A percentile compares a stretch with the other conserved stretches of the same genome.
Conservation (phyloP, 2,329 filamentous ascomycete species). For the Sporothrix schenckii region DNA sequence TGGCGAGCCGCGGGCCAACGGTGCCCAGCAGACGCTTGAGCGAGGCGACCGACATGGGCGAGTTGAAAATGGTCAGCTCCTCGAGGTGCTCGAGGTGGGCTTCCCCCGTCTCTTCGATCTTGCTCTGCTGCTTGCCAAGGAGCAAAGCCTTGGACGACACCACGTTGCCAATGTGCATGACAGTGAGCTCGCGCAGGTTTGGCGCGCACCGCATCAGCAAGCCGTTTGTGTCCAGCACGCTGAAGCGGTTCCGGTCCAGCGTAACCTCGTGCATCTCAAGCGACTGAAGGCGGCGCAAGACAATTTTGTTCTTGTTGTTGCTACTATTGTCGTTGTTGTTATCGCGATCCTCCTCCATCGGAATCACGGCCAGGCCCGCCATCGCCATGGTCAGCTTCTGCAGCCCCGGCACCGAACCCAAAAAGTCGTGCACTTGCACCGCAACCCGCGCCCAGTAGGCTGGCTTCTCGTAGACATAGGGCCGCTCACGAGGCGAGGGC, state of each 20-base stretch:
- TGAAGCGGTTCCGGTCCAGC: background rate
- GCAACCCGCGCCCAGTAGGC: background rate
- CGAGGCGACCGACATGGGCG: background rate
- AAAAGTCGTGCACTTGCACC: background rate
- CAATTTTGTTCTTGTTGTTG: background rate
- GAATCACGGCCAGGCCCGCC: background rate
- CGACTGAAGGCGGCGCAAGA: background rate
- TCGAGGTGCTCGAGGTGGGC: background rate
- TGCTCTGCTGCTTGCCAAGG: no score
- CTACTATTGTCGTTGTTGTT: no score
- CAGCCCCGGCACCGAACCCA: background rate
- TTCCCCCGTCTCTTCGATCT: no score
- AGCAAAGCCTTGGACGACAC: background rate
- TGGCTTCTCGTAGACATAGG: background rate
- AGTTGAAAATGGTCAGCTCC: background rate
- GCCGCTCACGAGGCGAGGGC: background rate
- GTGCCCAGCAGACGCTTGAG: background rate
- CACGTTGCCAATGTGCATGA: background rate
- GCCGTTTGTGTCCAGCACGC: background rate
- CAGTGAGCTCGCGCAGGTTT: background rate
- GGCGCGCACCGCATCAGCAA: background rate
- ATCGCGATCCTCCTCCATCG: background rate
- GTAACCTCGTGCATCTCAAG: background rate
- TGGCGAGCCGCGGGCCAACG: background rate
- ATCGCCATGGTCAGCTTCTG: background rate